Evolutionary conservation across 2,329 filamentous ascomycete species (phyloP), one percentile per base, ranked within the genome.

Genomic region (Aplosporella prunicola): DNA sequence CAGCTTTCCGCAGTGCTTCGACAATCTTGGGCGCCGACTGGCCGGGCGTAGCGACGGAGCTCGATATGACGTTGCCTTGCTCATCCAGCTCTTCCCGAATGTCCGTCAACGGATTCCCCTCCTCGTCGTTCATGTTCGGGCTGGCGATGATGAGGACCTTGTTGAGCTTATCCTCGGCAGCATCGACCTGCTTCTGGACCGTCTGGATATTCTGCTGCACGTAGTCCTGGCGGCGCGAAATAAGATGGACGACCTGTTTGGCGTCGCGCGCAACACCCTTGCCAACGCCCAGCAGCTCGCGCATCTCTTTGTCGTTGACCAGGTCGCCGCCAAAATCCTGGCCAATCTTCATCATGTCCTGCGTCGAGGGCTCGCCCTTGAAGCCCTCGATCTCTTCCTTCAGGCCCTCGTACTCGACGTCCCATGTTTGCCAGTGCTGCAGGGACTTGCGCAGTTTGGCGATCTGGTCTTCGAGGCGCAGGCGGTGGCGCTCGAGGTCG

Each of bases 51-150:
- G 53, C 55, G 16, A 68, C 47, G 2, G 54, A 60, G 46, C 61
- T 63, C 2, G 64, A 82, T 33, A 94, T 60, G 4, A 96, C 73
- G 51, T 93, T 91, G 39, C 80, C 91, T 9, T 93, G 76, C 7
- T 95, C 88, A 52, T 96, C 91, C 16, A 96, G 67, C 62, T 93
- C 78, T 60, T 98, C 91, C 38, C 86, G 69, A 46, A 98, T 96
- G 50, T 96, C 91, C 20, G 82, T 88, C 41, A 96, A 74, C 0
- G 87, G 83, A 35, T 87, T 66, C 1, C 78, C 79, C 9, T 78
- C 77, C 43, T 82, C 80, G 43, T 82, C 77, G 35, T 66, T 68
- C 29, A 71, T 67, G 37, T 78, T 76, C 1, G 78, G 72, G 16
- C 78, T 70, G 39, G 70, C 72, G 28, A 76, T 59, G 3, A 77